These are phyloP conservation scores for Lasiosphaeria hispida DNA, from an alignment of 495 filamentous ascomycete genomes.

Conservation along the genomic window DNA sequence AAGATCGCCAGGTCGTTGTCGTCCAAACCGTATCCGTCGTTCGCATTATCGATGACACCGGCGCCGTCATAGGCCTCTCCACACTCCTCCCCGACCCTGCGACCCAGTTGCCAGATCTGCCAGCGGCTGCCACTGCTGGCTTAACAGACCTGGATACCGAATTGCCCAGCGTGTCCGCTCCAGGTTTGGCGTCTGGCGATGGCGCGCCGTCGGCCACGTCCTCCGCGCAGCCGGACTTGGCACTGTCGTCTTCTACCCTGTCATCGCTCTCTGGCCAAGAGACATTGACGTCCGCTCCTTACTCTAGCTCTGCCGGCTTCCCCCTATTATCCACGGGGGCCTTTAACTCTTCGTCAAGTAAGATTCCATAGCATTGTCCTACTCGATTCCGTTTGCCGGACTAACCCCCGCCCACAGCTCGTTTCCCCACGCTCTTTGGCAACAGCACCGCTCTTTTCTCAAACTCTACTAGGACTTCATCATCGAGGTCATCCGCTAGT, in stretches of 20 bases:
- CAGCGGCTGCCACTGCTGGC: slow-evolving; percentile 25
- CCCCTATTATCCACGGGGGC: slow-evolving; percentile 35
- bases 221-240: slow-evolving; percentile 18
- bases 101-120: slow-evolving; percentile 13
- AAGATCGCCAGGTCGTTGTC: slow-evolving; percentile 40
- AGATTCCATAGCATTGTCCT: neutral
- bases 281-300: slow-evolving; percentile 51
- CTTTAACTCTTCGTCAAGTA: slow-evolving; percentile 45
- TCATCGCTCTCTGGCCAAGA: slow-evolving; percentile 21
- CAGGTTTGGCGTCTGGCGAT: slow-evolving; percentile 20
- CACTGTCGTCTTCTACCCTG: slow-evolving; percentile 9
- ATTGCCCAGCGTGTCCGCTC: slow-evolving; percentile 29
- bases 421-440: slow-evolving; percentile 36
- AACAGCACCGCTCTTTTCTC: slow-evolving; percentile 37
- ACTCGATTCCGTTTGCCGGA: neutral
- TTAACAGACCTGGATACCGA: slow-evolving; percentile 16
- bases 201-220: slow-evolving; percentile 27
- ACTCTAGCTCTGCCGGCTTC: slow-evolving; percentile 40
- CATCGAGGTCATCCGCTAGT: slow-evolving; percentile 18
- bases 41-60: slow-evolving; percentile 47
- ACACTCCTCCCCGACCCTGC: slow-evolving; percentile 31
- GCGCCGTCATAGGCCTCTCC: slow-evolving; percentile 37
- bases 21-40: slow-evolving; percentile 50
- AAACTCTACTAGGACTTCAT: slow-evolving; percentile 31
- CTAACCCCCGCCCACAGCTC: slow-evolving; percentile 28